Evolutionary conservation across 139 green algal genomes (phyloP).

Genomic region (Coelastrella sp.): DNA sequence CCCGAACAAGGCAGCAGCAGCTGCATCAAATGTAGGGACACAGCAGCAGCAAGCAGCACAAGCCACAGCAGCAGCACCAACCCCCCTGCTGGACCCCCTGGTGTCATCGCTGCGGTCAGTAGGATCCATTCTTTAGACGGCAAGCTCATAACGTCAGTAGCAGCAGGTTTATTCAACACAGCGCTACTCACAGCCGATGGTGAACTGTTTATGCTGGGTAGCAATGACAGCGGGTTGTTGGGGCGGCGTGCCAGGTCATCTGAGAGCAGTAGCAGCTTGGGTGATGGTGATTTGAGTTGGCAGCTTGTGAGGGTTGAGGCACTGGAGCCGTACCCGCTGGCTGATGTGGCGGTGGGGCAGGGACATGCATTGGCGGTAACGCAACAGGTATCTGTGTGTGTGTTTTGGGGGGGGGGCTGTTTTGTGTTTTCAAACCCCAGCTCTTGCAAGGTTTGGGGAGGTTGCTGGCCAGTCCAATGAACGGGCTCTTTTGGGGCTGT

Average conservation of each 20-base stretch:
- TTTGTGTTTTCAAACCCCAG: no score
- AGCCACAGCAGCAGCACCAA: constrained; percentile 22
- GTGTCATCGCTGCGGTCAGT: constrained; percentile 2
- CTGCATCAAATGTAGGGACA: background rate
- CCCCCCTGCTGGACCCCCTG: background rate
- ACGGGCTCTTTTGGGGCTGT: no score
- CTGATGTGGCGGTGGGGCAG: constrained; percentile 57
- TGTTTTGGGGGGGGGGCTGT: no score
- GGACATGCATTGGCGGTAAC: constrained; percentile 68
- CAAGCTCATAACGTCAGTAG: background rate
- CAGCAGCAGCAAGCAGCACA: background rate
- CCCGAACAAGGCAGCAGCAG: constrained; percentile 14
- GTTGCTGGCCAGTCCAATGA: no score
- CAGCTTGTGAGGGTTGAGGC: constrained; percentile 54
- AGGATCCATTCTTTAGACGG: background rate
- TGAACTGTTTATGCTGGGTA: constrained; percentile 31
- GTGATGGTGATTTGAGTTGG: constrained; percentile 15
- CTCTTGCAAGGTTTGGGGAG: no score
- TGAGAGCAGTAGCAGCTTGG: constrained; percentile 18
- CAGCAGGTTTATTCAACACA: constrained; percentile 64
- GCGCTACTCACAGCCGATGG: constrained; percentile 62
- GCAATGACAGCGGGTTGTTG: constrained; percentile 36
- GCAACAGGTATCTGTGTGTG: constrained; percentile 47
- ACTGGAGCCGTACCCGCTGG: constrained; percentile 61
- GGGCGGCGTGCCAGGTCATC: background rate